A percentile compares a stretch with the other conserved stretches of the same genome.
phyloP scores from a whole-genome alignment of 805 yeast species.

The Nakazawaea populi region DNA sequence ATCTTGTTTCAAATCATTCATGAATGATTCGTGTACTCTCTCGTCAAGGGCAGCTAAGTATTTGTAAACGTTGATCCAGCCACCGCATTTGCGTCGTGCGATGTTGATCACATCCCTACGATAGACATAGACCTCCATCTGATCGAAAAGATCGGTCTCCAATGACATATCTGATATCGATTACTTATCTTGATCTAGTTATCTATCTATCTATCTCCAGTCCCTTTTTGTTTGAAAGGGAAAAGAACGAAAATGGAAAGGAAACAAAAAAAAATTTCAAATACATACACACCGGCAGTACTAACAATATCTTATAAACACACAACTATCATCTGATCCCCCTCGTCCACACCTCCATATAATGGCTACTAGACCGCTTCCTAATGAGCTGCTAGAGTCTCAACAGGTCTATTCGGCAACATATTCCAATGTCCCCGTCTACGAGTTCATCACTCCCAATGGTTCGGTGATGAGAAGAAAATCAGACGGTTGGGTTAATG shows the following conservation, averaged over 20 bases:
- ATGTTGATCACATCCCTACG: conserved; percentile 31
- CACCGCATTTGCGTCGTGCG: conserved; percentile 36
- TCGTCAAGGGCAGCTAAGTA: conserved; percentile 28
- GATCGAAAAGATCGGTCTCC: conserved; percentile 33
- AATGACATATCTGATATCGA: conserved; percentile 16
- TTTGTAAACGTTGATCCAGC: conserved; percentile 31
- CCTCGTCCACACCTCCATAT: conserved; percentile 13
- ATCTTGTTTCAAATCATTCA: background rate
- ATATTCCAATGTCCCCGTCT: conserved; percentile 79
- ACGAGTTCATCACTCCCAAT: conserved; percentile 62
- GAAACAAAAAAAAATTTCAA: too few species aligned
- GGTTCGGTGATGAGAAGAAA: conserved; percentile 77
- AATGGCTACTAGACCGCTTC: conserved; percentile 21
- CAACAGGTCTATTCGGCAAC: conserved; percentile 61
- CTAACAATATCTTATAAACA: too few species aligned
- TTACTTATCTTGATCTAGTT: too few species aligned
- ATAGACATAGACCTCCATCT: conserved; percentile 27
- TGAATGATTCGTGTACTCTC: background rate
- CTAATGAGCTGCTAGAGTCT: conserved; percentile 7
- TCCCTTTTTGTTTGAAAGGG: too few species aligned
- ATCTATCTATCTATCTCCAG: too few species aligned
- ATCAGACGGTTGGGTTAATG: conserved; percentile 82
- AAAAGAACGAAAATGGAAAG: too few species aligned
- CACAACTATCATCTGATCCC: too few species aligned
- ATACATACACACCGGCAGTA: too few species aligned